Evolutionary conservation across 805 yeast species (phyloP), one percentile per base, ranked within the genome.

Genomic region (Dipodascopsis tothii): DNA sequence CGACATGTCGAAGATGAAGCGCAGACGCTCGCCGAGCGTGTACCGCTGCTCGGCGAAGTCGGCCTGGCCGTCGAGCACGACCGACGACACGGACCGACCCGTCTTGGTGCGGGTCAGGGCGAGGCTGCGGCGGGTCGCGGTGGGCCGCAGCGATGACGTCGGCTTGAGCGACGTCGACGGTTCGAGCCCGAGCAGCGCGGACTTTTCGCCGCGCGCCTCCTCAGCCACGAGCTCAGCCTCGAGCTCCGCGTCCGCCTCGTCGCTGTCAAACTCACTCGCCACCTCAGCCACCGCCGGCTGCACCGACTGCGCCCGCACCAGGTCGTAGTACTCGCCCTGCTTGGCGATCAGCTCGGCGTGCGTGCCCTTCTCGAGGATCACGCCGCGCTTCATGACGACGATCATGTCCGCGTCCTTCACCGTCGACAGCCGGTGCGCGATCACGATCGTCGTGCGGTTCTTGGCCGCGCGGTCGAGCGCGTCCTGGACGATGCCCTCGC

Each of bases 401-500:
- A 74, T 64, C 43, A 73, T 52, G 33, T 70, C 72, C 46, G 77
- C 73, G 48, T 72, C 71, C 47, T 62, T 65, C 27, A 73, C 69
- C 1, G 78, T 73, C 1, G 74, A 66, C 43, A 73, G 61, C 39
- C 78, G 58, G 52, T 73, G 77, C 14, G 78, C 78, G 49, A 74
- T 71, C 46, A 68, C 69, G 36, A 73, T 69, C 3, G 80, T 70
- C 3, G 78, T 74, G 4, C 63, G 47, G 32, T 56, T 46, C 41
- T 51, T 47, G 9, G 62, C 35, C 3, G 60, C 60, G 21, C 50
- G 47, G 36, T 60, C 56, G 43, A 78, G 61, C 33, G 80, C 78
- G 32, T 64, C 65, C 66, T 75, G 73, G 33, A 78, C 80, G 4
- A 76, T 68, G 46, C 76, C 77, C 56, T 78, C 84, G 50, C 77